Percentiles rank a stretch among this genome's conserved stretches.
These are phyloP conservation scores for Colletotrichum tropicicola DNA, from an alignment of 2,329 filamentous ascomycete species.

Conservation along the genomic window DNA sequence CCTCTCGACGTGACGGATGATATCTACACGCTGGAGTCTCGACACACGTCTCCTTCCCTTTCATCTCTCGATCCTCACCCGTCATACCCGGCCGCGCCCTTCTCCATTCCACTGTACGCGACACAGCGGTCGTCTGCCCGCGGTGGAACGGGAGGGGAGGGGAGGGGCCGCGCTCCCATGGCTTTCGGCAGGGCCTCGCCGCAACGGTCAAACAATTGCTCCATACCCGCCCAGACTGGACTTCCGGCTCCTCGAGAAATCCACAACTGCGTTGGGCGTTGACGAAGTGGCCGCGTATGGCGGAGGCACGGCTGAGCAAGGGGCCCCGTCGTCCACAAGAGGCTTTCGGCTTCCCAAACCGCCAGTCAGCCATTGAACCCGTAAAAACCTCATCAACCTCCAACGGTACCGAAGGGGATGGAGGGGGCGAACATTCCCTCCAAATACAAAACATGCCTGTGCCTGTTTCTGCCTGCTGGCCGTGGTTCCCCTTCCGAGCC, in stretches of 20 bases:
- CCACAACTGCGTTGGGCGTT: neutral
- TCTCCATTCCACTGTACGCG: conserved; percentile 28
- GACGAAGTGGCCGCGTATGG: neutral
- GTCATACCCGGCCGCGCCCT: conserved; percentile 14
- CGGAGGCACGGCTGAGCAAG: neutral
- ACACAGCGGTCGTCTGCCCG: conserved; percentile 13
- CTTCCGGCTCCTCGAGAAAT: neutral
- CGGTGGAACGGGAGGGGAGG: conserved; percentile 18
- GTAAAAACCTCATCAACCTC: conserved; percentile 11
- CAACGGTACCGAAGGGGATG: conserved; percentile 5
- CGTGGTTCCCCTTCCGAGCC: neutral
- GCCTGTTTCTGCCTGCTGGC: no score
- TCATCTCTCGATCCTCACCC: neutral
- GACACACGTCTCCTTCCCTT: neutral
- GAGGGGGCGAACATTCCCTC: neutral
- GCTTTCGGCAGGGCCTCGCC: neutral
- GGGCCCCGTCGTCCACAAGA: neutral
- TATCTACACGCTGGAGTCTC: neutral
- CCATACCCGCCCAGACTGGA: neutral
- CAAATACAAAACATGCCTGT: conserved; percentile 2
- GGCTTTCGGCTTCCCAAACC: neutral
- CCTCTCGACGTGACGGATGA: neutral
- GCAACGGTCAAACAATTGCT: conserved; percentile 1
- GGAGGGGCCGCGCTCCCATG: neutral
- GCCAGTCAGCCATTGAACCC: neutral